Evolutionary conservation across 176 grass and related monocot genomes (phyloP), one percentile per base, ranked within the genome.

Genomic region (Guadua angustifolia): DNA sequence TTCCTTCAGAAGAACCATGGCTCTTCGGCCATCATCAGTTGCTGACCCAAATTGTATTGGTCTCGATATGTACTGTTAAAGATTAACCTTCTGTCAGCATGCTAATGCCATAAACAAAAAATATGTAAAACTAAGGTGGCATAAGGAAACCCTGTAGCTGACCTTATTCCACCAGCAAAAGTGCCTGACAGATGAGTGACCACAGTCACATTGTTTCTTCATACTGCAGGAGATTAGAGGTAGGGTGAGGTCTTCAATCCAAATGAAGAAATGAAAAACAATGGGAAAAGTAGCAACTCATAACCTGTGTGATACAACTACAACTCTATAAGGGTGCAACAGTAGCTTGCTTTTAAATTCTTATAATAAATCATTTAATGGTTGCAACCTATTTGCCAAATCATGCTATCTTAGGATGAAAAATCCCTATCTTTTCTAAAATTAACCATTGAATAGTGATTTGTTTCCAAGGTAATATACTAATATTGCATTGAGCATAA

Each of bases 111-210:
- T 42, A 56, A 61, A 74, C 19, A 66, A 69, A 73, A 46, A 55
- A 44, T 4, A 35, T 51, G 19, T 3, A 68, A 63, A 66, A 83
- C 40, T n/a, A 74, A 73, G 9, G 64, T 60, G 2, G 61, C 38
- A 59, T 18, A 85, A 44, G 18, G 36, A 76, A 64, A 69, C 63
- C 39, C 17, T 86, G 66, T 39, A 53, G 49, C 87, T 79, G 77
- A 98, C 96, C 75, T 85, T 95, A 82, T 95, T 98, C 96, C 96
- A 98, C 96, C 93, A 98, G 86, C 96, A 98, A 36, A 98, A 98
- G 77, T 98, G 96, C 64, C 96, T 89, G 43, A 95, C 91, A 62
- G 72, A 88, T 71, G 96, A 95, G 84, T 98, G 96, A 90, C 82
- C 75, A 83, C 96, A 98, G 19, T 87, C 82, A 7, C 96, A 98